Conservation (phyloP, 495 filamentous ascomycete genomes). For the Astrothelium macrocarpum region DNA sequence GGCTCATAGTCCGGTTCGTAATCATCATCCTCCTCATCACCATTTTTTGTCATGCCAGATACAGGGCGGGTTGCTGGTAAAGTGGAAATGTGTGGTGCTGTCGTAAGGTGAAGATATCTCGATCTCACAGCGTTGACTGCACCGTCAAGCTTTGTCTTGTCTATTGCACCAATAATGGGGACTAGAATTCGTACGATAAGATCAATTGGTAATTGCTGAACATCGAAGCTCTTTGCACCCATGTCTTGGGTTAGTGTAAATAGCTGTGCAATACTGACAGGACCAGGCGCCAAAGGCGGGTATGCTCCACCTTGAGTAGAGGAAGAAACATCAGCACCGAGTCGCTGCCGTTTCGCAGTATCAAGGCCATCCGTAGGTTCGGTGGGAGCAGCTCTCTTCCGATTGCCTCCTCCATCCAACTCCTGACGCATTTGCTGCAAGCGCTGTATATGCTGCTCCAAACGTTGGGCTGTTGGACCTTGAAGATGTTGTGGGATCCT, state of each 20-base stretch:
- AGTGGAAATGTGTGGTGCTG: slow-evolving; percentile 13
- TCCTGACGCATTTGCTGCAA: slow-evolving; percentile 64
- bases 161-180: slow-evolving; percentile 54
- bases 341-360: slow-evolving; percentile 57
- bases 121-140: slow-evolving; percentile 52
- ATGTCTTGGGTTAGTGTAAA: slow-evolving; percentile 74
- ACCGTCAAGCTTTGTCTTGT: slow-evolving; percentile 52
- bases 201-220: slow-evolving; percentile 38
- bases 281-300: slow-evolving; percentile 60
- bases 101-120: slow-evolving; percentile 39
- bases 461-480: slow-evolving; percentile 40
- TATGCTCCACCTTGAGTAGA: slow-evolving; percentile 40
- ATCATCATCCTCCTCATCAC: slow-evolving; percentile 78
- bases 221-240: slow-evolving; percentile 69
- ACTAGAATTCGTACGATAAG: slow-evolving; percentile 69
- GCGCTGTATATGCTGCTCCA: slow-evolving; percentile 74
- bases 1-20: slow-evolving; percentile 79
- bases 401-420: slow-evolving; percentile 46
- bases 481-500: slow-evolving; percentile 65
- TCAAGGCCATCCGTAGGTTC: slow-evolving; percentile 63
- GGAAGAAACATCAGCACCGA: slow-evolving; percentile 44
- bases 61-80: slow-evolving; percentile 41
- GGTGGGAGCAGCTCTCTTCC: slow-evolving; percentile 61
- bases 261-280: slow-evolving; percentile 64
- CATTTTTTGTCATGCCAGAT: slow-evolving; percentile 25